Percentiles rank a stretch among this genome's conserved stretches.
These are phyloP conservation scores for Pseudogymnoascus sp. DNA, from an alignment of 2,329 filamentous ascomycete species.

Conservation along the genomic window DNA sequence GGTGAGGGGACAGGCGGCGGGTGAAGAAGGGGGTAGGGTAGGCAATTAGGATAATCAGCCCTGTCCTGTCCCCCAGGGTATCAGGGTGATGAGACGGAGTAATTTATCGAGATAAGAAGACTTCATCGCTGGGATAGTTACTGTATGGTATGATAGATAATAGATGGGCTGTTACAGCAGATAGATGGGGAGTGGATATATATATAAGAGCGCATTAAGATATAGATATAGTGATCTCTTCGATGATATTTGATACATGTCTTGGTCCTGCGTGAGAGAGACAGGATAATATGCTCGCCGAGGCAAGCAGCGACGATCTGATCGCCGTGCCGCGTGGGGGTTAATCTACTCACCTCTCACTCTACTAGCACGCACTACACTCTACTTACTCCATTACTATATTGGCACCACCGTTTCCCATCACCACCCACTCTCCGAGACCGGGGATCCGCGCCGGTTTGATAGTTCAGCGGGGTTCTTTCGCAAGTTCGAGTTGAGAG, in stretches of 20 bases:
- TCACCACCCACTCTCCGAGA: not conserved
- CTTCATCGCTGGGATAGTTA: too few relatives aligned
- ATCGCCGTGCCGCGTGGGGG: not conserved
- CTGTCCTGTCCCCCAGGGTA: not conserved
- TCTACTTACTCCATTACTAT: not conserved
- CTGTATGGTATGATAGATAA: too few relatives aligned
- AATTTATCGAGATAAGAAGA: not conserved
- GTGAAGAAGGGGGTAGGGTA: not conserved
- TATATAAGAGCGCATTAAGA: not conserved
- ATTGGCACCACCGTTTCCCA: not conserved
- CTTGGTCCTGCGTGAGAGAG: not conserved
- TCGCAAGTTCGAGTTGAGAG: too few relatives aligned
- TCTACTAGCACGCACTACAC: too few relatives aligned
- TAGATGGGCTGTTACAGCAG: not conserved
- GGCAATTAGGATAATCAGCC: not conserved
- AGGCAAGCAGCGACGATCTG: not conserved
- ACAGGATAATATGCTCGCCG: not conserved
- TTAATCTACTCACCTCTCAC: not conserved
- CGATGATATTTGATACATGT: not conserved
- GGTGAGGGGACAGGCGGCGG: not conserved
- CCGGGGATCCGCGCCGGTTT: not conserved
- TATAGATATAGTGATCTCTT: not conserved
- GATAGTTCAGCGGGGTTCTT: not conserved
- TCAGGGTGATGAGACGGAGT: conserved; percentile 24
- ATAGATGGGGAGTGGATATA: not conserved